Evolutionary conservation across 306 rosid species (phyloP).

Genomic region (Cercis canadensis): DNA sequence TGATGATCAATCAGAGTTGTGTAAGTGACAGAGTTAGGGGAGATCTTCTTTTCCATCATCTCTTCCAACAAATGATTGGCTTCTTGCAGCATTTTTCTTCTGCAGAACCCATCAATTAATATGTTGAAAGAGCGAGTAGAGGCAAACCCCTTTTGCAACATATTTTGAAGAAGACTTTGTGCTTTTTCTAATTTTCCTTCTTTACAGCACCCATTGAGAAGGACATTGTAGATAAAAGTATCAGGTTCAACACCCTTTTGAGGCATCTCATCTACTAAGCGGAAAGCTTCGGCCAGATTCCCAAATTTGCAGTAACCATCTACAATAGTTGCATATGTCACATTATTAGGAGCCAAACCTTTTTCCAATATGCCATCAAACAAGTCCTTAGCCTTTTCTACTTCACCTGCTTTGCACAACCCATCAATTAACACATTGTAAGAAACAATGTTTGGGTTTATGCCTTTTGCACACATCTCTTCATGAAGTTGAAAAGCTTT

Average conservation of each 20-base stretch:
- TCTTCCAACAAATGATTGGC: constrained; percentile 8
- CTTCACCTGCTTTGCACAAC: constrained; percentile 30
- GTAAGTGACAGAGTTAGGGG: constrained; percentile 23
- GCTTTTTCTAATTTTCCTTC: constrained; percentile 11
- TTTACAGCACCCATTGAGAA: constrained; percentile 28
- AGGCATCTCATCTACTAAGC: constrained; percentile 24
- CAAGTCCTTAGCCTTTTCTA: constrained; percentile 25
- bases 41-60: constrained; percentile 23
- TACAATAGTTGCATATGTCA: constrained; percentile 18
- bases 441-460: constrained; percentile 20
- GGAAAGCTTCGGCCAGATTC: constrained; percentile 14
- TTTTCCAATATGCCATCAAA: constrained; percentile 1
- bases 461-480: constrained; percentile 25
- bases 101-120: constrained; percentile 26
- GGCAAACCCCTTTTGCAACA: constrained; percentile 25
- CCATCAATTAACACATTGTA: constrained; percentile 32
- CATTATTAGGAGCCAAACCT: constrained; percentile 20
- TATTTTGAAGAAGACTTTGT: constrained; percentile 6
- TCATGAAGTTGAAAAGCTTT: constrained; percentile 24
- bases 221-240: constrained; percentile 21
- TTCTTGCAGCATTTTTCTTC: constrained; percentile 18
- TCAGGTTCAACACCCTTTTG: constrained; percentile 20
- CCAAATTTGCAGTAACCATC: constrained; percentile 31
- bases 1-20: constrained; percentile 22
- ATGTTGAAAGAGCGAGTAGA: constrained; percentile 18